A percentile compares a stretch with the other conserved stretches of the same genome.
These are phyloP conservation scores for Tolypocladium amazonense DNA, from an alignment of 2,329 filamentous ascomycete genomes.

Conservation along the genomic window DNA sequence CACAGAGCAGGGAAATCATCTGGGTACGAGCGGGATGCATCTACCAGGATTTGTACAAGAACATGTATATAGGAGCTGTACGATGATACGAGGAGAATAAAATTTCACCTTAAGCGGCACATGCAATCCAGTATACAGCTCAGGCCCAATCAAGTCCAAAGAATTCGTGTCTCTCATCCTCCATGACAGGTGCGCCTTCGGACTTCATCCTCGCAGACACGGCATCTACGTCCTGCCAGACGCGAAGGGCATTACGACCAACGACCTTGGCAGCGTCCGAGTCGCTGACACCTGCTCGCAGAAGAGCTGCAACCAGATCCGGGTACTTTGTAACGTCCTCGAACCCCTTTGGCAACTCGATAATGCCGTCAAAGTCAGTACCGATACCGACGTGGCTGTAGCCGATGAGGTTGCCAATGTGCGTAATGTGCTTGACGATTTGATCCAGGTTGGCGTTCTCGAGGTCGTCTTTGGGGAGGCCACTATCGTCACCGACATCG, in stretches of 20 bases:
- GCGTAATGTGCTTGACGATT: conserved; percentile 67
- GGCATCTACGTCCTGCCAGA: conserved; percentile 70
- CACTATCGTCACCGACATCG: conserved; percentile 44
- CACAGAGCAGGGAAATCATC: not conserved
- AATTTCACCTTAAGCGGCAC: not conserved
- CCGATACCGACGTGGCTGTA: conserved; percentile 83
- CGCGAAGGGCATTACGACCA: conserved; percentile 71
- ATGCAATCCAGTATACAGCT: not conserved
- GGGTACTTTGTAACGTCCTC: conserved; percentile 83
- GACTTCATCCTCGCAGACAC: conserved; percentile 58
- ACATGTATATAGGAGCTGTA: conserved; percentile 20
- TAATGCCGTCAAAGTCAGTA: conserved; percentile 80
- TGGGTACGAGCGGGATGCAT: not conserved
- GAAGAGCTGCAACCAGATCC: conserved; percentile 62
- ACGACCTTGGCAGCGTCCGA: conserved; percentile 63
- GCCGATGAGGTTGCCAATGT: conserved; percentile 76
- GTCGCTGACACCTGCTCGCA: conserved; percentile 64
- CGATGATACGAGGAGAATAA: conserved; percentile 10
- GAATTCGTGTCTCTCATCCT: conserved; percentile 32
- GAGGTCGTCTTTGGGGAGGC: conserved; percentile 57
- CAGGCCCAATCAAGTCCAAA: not conserved
- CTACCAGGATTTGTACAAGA: conserved; percentile 12
- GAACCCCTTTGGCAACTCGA: conserved; percentile 55
- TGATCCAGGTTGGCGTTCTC: conserved; percentile 64
- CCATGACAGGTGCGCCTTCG: conserved; percentile 38